Evolutionary conservation across 2,329 filamentous ascomycete genomes (phyloP).

Genomic region (Trichophyton rubrum): DNA sequence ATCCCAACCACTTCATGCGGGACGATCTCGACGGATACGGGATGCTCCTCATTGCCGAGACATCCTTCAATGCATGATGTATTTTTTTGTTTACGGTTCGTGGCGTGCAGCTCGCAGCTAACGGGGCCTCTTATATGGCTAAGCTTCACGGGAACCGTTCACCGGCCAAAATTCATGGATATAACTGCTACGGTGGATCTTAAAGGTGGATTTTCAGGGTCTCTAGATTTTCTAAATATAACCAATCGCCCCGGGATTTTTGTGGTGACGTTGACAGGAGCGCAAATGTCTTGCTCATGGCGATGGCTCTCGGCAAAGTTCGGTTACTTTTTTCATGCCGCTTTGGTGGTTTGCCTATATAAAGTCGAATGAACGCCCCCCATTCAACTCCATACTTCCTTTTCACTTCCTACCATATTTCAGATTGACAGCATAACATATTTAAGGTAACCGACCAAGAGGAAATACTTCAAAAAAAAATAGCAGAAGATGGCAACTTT

Average conservation of each 20-base stretch:
- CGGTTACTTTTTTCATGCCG: not conserved
- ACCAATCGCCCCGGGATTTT: not conserved
- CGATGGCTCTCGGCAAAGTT: not conserved
- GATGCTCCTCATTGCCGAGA: no score
- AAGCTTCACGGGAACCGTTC: not conserved
- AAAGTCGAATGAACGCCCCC: not conserved
- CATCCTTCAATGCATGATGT: not conserved
- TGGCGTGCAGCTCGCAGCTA: not conserved
- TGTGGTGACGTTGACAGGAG: no score
- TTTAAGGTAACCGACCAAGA: not conserved
- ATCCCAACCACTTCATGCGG: no score
- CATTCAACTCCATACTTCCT: not conserved
- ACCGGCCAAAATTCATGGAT: not conserved
- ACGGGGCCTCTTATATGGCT: not conserved
- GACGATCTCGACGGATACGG: no score
- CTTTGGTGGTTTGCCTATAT: not conserved
- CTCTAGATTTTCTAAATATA: not conserved
- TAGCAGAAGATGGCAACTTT: constrained; percentile 5
- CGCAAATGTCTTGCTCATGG: not conserved
- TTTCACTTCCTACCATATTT: not conserved
- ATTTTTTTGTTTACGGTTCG: not conserved
- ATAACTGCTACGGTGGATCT: not conserved
- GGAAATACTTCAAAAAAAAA: not conserved
- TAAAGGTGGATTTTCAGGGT: not conserved
- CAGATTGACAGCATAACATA: not conserved